Evolutionary conservation across 805 yeast species (phyloP).

Genomic region (Kluyveromyces nonfermentans): DNA sequence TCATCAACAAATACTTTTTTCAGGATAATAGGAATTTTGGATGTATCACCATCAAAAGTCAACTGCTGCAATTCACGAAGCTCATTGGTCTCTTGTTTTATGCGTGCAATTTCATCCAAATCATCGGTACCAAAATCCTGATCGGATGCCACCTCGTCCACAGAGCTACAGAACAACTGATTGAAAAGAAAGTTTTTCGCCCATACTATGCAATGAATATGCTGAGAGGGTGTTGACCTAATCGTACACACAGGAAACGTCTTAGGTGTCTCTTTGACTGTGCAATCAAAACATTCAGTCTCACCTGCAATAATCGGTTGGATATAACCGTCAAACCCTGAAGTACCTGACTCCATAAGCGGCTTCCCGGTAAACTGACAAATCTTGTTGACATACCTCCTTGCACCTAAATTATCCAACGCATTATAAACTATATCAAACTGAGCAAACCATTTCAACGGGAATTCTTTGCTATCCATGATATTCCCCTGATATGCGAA

Average conservation of each 20-base stretch:
- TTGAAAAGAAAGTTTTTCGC: slow-evolving; percentile 83
- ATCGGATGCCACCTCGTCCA: slow-evolving; percentile 21
- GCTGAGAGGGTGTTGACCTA: slow-evolving; percentile 92
- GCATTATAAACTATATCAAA: slow-evolving; percentile 85
- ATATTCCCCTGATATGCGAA: slow-evolving; percentile 82
- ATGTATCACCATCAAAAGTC: slow-evolving; percentile 23
- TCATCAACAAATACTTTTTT: slow-evolving; percentile 62
- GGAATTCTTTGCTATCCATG: slow-evolving; percentile 64
- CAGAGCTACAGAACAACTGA: slow-evolving; percentile 60
- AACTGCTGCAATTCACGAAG: slow-evolving; percentile 39
- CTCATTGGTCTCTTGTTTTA: slow-evolving; percentile 61
- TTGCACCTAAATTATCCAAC: slow-evolving; percentile 84
- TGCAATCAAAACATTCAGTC: slow-evolving; percentile 92
- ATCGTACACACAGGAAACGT: slow-evolving; percentile 95
- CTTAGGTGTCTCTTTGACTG: slow-evolving; percentile 77
- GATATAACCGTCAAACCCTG: slow-evolving; percentile 90
- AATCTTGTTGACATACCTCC: slow-evolving; percentile 80
- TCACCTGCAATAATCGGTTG: slow-evolving; percentile 78
- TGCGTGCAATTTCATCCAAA: slow-evolving; percentile 52
- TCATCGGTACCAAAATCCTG: slow-evolving; percentile 53
- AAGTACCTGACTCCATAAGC: slow-evolving; percentile 87
- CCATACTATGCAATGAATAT: slow-evolving; percentile 96
- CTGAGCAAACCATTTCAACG: slow-evolving; percentile 65
- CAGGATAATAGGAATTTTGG: slow-evolving; percentile 37
- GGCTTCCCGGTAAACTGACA: slow-evolving; percentile 67